Evolutionary conservation across 2,329 filamentous ascomycete species (phyloP), one percentile per base, ranked within the genome.

Genomic region (Pleomassaria siparia): DNA sequence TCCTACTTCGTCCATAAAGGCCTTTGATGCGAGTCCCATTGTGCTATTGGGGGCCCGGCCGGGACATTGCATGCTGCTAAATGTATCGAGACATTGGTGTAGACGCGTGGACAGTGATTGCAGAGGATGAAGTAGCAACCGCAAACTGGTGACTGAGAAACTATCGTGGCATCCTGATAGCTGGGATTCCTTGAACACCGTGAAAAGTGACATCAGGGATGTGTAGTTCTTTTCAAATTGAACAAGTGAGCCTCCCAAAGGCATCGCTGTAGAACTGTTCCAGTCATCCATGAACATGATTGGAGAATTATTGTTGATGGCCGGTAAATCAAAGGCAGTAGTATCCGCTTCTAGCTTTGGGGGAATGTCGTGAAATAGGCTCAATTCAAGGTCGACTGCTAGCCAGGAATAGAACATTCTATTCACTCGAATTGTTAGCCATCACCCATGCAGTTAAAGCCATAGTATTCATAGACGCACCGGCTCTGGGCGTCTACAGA

Each of bases 321-420:
- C n/a, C 6, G 40, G 15, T 22, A 21, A 32, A 8, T 5, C 12
- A 12, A n/a, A 10, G 11, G 6, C 20, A 21, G n/a, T 16, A 4
- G 29, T 12, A 5, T 30, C 16, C 28, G 18, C 25, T 13, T 32
- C 74, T 12, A 84, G 71, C 44, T 81, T 66, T 0, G 81, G 78
- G 1, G 74, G 71, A 1, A 74, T 77, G 56, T 84, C 81, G 51
- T 83, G 75, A 63, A 84, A 84, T 11, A 84, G 69, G 51, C 79
- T 80, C 40, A 84, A 72, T 59, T 84, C 81, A 50, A 83, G 80
- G 59, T 84, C 81, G 11, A 81, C 73, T 73, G 81, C 80, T 22
- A 82, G 77, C 77, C 80, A 84, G 57, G 81, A 81, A 64, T 84
- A 82, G 1, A 81, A 76, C 26, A 84, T 33, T 7, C 30, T 33